Evolutionary conservation across 1,139 yeast species (phyloP), one percentile per base, ranked within the genome.

Genomic region (Pichia sp.): DNA sequence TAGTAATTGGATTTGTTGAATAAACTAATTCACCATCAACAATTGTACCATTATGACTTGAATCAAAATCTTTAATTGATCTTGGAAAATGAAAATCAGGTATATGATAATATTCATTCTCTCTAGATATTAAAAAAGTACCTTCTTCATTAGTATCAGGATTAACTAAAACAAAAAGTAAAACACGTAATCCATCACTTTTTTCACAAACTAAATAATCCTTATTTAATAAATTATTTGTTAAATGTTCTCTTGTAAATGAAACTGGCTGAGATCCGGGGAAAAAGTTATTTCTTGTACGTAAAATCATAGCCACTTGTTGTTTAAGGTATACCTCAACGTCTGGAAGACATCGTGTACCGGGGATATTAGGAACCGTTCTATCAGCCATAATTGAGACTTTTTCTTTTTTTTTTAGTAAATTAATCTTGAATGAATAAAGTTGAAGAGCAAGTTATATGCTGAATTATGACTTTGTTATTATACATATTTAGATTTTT

Each of bases 191-290:
- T 0, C 99, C 99, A 66, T 94, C 98, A 0, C 95, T 81, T 65
- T 94, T 94, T 62, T 94, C 99, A 69, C 98, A 92, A 0, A 92
- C 98, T 59, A 81, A 84, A 63, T 89, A 92, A 59, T 84, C 89
- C 48, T 76, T 76, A 3, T 70, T 70, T 63, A 76, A 64, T 45
- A 92, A 69, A 36, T 81, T 79, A 47, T 79, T 79, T 6, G 72
- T 70, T 39, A 92, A 72, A 67, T 90, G 97, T 39, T 73, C 72
- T 51, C 88, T 73, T 43, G 87, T 83, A 64, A 94, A 90, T 36
- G 96, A 87, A 1, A 92, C 88, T 0, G 99, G 99, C 66, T 94
- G 98, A 1, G 97, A 83, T 0, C 97, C 97, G 4, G 95, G 90
- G 58, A 87, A 87, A 2, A 69, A 61, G 31, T 73, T 67, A 49